These are phyloP conservation scores for Paecilomyces variotii DNA, from an alignment of 2,329 filamentous ascomycete species.

Conservation along the genomic window DNA sequence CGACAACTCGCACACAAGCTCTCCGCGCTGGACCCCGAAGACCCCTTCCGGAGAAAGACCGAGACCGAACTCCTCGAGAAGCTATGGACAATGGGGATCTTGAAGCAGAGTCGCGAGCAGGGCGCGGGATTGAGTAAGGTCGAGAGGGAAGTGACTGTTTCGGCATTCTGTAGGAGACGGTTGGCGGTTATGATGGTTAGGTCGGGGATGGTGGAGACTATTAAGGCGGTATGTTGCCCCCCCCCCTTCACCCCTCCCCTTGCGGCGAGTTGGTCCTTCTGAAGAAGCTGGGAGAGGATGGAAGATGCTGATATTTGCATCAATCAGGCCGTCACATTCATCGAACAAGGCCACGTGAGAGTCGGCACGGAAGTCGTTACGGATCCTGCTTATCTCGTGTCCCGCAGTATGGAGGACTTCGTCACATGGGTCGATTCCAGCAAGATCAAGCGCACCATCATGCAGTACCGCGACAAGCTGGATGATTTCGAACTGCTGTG, in stretches of 20 bases:
- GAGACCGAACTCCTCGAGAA: conserved; percentile 86
- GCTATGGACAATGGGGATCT: conserved; percentile 82
- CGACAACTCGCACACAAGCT: conserved; percentile 85
- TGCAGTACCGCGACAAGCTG: conserved; percentile 89
- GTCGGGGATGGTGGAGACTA: conserved; percentile 82
- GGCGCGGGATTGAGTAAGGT: conserved; percentile 62
- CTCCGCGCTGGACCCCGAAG: conserved; percentile 69
- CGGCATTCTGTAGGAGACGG: conserved; percentile 73
- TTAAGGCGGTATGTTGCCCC: conserved; percentile 56
- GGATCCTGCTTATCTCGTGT: conserved; percentile 83
- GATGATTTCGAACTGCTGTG: conserved; percentile 90
- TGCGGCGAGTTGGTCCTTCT: conserved; percentile 1
- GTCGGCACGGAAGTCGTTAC: conserved; percentile 86
- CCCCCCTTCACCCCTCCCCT: conserved; percentile 2
- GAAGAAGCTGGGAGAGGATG: not conserved
- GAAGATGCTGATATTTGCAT: conserved; percentile 3
- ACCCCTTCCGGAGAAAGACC: conserved; percentile 69
- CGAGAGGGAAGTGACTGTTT: conserved; percentile 82
- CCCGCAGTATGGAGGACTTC: conserved; percentile 86
- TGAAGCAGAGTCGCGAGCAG: conserved; percentile 66
- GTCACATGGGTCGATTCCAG: conserved; percentile 93
- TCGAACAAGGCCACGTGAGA: conserved; percentile 89
- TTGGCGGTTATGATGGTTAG: conserved; percentile 87
- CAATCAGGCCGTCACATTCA: conserved; percentile 55
- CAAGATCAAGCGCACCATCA: conserved; percentile 94